Conservation (phyloP, 192 early-diverging fungal species). For the Linnemannia elongata region DNA sequence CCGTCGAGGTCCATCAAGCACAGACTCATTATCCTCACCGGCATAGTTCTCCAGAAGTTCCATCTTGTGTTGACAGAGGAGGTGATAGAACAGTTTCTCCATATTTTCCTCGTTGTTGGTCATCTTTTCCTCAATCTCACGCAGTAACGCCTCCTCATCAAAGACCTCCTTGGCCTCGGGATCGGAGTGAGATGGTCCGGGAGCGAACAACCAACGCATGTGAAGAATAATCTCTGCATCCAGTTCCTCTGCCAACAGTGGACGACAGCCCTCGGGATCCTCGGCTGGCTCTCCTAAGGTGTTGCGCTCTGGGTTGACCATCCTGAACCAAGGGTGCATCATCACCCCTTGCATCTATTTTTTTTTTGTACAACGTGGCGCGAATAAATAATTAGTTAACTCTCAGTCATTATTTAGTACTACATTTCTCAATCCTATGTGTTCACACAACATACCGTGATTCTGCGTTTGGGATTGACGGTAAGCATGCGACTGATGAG, state of each 20-base stretch:
- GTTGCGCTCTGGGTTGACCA: constrained; percentile 58
- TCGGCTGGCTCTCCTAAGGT: constrained; percentile 50
- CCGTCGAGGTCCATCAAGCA: constrained; percentile 50
- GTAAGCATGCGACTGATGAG: constrained; percentile 65
- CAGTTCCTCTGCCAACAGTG: constrained; percentile 31
- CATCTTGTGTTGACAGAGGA: constrained; percentile 54
- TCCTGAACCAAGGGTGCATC: constrained; percentile 67
- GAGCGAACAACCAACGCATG: constrained; percentile 55
- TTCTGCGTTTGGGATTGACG: constrained; percentile 59
- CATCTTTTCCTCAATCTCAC: constrained; percentile 52
- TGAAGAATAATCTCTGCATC: constrained; percentile 53
- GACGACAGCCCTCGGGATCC: constrained; percentile 38
- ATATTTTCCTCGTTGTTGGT: constrained; percentile 48
- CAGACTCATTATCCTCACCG: constrained; percentile 25
- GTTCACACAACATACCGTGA: constrained; percentile 51
- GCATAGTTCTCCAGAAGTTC: constrained; percentile 52
- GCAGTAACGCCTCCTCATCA: constrained; percentile 46
- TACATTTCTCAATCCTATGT: not conserved
- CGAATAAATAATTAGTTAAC: not conserved
- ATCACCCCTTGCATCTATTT: constrained; percentile 66
- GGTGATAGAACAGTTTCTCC: constrained; percentile 52
- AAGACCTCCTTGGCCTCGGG: constrained; percentile 47
- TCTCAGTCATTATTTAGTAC: not conserved
- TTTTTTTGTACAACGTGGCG: not conserved
- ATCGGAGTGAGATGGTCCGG: constrained; percentile 48